phyloP scores from a whole-genome alignment of 352 stramenopile genomes.

The Phytopythium mirpurense region DNA sequence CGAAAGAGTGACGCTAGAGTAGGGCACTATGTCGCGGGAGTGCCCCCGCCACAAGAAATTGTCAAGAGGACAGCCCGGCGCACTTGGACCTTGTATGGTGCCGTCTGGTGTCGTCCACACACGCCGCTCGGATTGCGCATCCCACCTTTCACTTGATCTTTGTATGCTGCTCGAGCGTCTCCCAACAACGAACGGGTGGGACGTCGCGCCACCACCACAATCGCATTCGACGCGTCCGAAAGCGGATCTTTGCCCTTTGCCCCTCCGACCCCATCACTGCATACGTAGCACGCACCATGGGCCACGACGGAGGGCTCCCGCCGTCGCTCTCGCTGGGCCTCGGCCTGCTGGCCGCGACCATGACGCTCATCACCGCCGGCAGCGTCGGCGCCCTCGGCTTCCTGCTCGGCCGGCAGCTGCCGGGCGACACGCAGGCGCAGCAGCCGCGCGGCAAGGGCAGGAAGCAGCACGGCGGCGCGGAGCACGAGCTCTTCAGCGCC shows the following conservation, averaged over 20 bases:
- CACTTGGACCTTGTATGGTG: not conserved
- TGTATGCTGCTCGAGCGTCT: not conserved
- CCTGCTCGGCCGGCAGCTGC: constrained; percentile 49
- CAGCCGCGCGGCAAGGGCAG: constrained; percentile 9
- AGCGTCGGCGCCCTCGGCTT: constrained; percentile 69
- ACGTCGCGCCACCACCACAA: constrained; percentile 1
- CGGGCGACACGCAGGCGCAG: constrained; percentile 5
- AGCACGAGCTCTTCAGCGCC: constrained; percentile 12
- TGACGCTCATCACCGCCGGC: constrained; percentile 68
- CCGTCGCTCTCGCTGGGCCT: constrained; percentile 59
- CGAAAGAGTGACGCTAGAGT: not conserved
- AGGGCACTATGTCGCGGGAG: not conserved
- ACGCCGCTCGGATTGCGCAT: not conserved
- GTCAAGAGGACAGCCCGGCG: not conserved
- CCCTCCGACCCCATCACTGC: not conserved
- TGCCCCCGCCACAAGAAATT: constrained; percentile 4
- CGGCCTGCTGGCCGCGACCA: constrained; percentile 58
- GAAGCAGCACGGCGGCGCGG: constrained; percentile 7
- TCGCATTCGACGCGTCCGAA: not conserved
- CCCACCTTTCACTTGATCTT: not conserved
- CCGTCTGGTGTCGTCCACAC: constrained; percentile 1
- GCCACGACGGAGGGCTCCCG: constrained; percentile 28
- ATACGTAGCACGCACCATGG: not conserved
- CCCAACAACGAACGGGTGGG: too few relatives aligned
- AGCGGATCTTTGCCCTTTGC: not conserved